phyloP scores from a whole-genome alignment of 805 yeast genomes.

The Jamesozyma hellenica region DNA sequence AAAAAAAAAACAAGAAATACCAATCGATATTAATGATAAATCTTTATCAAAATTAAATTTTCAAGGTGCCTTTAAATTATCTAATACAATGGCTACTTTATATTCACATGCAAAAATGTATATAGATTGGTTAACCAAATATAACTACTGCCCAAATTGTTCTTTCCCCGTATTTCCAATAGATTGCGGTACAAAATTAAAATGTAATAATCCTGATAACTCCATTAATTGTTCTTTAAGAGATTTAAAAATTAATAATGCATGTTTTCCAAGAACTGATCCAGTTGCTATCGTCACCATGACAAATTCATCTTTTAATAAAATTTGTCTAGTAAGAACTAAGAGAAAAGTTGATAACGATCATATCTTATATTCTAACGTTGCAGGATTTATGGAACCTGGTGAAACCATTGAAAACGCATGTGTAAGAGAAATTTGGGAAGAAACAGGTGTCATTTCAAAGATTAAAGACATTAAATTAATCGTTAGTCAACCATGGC shows the following conservation, averaged over 20 bases:
- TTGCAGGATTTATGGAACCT: constrained; percentile 96
- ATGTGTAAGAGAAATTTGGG: constrained; percentile 84
- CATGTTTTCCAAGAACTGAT: constrained; percentile 87
- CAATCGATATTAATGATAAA: not conserved
- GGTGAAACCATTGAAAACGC: constrained; percentile 87
- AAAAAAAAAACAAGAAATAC: not conserved
- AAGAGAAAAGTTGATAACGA: constrained; percentile 41
- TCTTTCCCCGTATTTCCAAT: constrained; percentile 54
- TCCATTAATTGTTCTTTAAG: constrained; percentile 30
- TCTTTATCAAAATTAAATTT: constrained; percentile 1
- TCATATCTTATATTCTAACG: constrained; percentile 57
- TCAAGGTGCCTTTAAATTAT: constrained; percentile 12
- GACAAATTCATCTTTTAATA: constrained; percentile 47
- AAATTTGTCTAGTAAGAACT: constrained; percentile 61
- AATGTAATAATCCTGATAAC: constrained; percentile 32
- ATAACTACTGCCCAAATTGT: constrained; percentile 78
- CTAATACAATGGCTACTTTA: constrained; percentile 46
- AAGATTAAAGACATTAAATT: constrained; percentile 43
- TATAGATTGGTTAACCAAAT: constrained; percentile 72
- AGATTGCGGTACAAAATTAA: constrained; percentile 56
- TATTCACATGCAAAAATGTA: constrained; percentile 77
- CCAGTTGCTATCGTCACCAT: constrained; percentile 79
- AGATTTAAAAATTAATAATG: constrained; percentile 49
- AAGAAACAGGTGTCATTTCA: constrained; percentile 79
- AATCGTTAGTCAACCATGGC: constrained; percentile 89